Conservation (phyloP, 2,329 filamentous ascomycete species). For the Penicillium sp. region DNA sequence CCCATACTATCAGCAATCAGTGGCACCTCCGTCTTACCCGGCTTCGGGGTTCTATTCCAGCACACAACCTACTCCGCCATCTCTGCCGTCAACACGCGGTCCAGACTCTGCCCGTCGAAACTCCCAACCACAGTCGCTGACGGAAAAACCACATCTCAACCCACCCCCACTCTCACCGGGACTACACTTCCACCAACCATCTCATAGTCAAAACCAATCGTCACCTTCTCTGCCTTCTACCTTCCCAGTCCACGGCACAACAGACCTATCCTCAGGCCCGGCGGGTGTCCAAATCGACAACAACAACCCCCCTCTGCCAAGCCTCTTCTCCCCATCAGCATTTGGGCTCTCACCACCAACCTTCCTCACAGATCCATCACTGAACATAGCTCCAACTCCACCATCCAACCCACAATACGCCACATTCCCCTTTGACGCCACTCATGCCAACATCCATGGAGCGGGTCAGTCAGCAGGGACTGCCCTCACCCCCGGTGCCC, state of each 20-base stretch:
- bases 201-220: conserved; percentile 12
- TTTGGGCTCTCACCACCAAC: conserved; percentile 34
- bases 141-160: conserved; percentile 3
- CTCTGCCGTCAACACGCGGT: conserved; percentile 9
- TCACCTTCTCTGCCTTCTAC: conserved; percentile 18
- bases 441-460: conserved; percentile 12
- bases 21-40: conserved; percentile 15
- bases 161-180: conserved; percentile 11
- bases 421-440: conserved; percentile 39
- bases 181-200: conserved; percentile 18
- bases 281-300: conserved; percentile 18
- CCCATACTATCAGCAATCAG: conserved; percentile 20
- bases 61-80: conserved; percentile 7
- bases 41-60: conserved; percentile 14
- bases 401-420: conserved; percentile 37
- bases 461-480: conserved; percentile 5
- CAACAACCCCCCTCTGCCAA: conserved; percentile 27
- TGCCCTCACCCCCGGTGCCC: conserved; percentile 40
- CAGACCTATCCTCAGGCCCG: conserved; percentile 11
- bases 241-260: conserved; percentile 11
- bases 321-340: conserved; percentile 43
- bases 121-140: conserved; percentile 9
- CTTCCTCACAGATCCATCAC: conserved; percentile 30
- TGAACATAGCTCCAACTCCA: conserved; percentile 30
- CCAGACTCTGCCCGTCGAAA: conserved; percentile 12